These are phyloP conservation scores for Plicaturopsis crispa DNA, from an alignment of 768 basidiomycete genomes.

Conservation along the genomic window DNA sequence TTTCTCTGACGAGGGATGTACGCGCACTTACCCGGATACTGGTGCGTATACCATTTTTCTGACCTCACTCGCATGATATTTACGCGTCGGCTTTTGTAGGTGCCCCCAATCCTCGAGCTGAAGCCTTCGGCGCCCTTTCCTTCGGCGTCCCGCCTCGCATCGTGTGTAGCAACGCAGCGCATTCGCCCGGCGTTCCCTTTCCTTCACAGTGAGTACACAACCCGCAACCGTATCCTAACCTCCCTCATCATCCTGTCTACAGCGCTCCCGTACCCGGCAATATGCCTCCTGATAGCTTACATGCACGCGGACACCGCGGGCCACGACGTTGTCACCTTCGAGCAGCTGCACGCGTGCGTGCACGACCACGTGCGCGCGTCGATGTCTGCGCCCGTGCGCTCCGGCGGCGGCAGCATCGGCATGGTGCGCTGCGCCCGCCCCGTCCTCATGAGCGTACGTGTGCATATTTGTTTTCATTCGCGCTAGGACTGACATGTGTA, in stretches of 20 bases:
- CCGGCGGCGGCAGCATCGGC: slow-evolving; percentile 67
- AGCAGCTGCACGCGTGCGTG: slow-evolving; percentile 81
- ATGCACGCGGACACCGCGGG: slow-evolving; percentile 73
- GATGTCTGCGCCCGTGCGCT: slow-evolving; percentile 63
- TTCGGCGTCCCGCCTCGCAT: slow-evolving; percentile 32
- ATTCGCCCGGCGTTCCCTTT: slow-evolving; percentile 44
- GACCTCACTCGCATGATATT: neutral
- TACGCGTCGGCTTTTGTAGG: slow-evolving; percentile 22
- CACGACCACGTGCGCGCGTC: slow-evolving; percentile 68
- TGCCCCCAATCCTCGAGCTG: slow-evolving; percentile 34
- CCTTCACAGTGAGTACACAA: slow-evolving; percentile 39
- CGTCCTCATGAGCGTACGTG: slow-evolving; percentile 59
- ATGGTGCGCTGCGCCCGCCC: slow-evolving; percentile 62
- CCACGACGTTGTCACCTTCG: slow-evolving; percentile 79
- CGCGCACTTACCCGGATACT: slow-evolving; percentile 51
- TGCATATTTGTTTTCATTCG: neutral
- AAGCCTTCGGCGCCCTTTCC: slow-evolving; percentile 48
- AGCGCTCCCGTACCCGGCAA: slow-evolving; percentile 72
- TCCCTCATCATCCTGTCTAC: slow-evolving; percentile 3
- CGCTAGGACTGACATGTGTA: slow-evolving; percentile 1
- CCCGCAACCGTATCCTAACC: neutral
- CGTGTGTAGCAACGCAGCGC: slow-evolving; percentile 44
- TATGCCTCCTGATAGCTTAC: slow-evolving; percentile 82
- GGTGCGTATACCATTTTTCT: slow-evolving; percentile 31
- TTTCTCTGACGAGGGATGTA: slow-evolving; percentile 52